Conservation (phyloP, 768 basidiomycete species). For the Megacollybia marginata region DNA sequence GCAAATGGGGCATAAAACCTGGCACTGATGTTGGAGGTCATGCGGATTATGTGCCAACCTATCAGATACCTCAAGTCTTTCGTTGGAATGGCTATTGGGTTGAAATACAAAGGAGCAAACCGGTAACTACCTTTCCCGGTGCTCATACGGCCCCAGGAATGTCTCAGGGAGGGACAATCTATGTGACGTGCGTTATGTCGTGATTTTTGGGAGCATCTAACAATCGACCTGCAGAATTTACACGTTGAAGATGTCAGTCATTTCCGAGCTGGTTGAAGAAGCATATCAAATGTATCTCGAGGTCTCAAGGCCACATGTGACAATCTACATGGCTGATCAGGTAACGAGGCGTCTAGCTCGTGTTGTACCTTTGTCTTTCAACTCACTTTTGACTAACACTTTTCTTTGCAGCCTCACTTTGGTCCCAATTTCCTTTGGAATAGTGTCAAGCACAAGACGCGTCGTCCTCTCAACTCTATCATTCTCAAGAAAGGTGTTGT, state of each 20-base stretch:
- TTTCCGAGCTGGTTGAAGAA: slow-evolving; percentile 35
- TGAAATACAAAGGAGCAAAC: slow-evolving; percentile 21
- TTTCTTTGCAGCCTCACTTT: slow-evolving; percentile 11
- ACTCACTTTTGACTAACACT: neutral
- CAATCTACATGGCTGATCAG: slow-evolving; percentile 27
- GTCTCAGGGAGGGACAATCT: slow-evolving; percentile 6
- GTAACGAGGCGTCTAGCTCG: slow-evolving; percentile 13
- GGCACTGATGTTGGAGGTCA: slow-evolving; percentile 15
- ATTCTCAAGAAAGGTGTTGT: slow-evolving; percentile 41
- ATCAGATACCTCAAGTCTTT: slow-evolving; percentile 32
- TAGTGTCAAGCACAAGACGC: slow-evolving; percentile 18
- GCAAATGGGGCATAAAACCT: slow-evolving; percentile 31
- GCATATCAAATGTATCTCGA: slow-evolving; percentile 33
- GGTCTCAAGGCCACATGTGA: slow-evolving; percentile 32
- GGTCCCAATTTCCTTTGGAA: slow-evolving; percentile 10
- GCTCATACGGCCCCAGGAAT: slow-evolving; percentile 2
- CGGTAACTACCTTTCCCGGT: slow-evolving; percentile 5
- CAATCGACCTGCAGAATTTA: slow-evolving; percentile 26
- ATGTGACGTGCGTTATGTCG: slow-evolving; percentile 24
- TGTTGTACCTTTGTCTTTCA: slow-evolving; percentile 1
- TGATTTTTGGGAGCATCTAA: neutral
- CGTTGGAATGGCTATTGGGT: slow-evolving; percentile 37
- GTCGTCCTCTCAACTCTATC: slow-evolving; percentile 47
- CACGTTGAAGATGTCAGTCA: slow-evolving; percentile 31
- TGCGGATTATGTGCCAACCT: slow-evolving; percentile 36